Conservation (phyloP, 208 protist species). For the Trypanosomatidae sp. region DNA sequence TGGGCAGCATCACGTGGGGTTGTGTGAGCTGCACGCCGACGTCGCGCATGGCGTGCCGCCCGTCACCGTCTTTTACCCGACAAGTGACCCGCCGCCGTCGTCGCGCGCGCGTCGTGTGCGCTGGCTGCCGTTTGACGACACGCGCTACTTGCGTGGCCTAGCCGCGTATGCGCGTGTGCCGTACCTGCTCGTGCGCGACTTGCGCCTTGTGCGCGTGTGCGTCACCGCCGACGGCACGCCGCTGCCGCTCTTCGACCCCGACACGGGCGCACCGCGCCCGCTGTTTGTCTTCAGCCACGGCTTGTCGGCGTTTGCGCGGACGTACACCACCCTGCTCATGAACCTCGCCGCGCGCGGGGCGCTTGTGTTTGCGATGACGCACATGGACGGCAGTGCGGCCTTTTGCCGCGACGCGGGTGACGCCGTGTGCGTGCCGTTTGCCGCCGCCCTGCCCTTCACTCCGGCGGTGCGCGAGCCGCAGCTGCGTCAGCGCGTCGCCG, state of each 20-base stretch:
- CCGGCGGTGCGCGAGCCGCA: conserved; percentile 29
- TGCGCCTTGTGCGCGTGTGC: conserved; percentile 13
- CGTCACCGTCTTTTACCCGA: conserved; percentile 59
- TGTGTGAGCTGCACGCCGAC: conserved; percentile 16
- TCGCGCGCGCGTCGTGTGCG: too few relatives aligned
- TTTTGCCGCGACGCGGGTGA: conserved; percentile 46
- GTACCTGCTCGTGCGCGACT: conserved; percentile 29
- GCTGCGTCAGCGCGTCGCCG: conserved; percentile 28
- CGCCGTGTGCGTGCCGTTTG: conserved; percentile 9
- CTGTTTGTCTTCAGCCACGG: conserved; percentile 77
- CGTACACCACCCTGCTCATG: conserved; percentile 57
- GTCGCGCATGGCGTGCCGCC: conserved; percentile 17
- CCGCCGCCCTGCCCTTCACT: conserved; percentile 20
- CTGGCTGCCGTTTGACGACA: conserved; percentile 56
- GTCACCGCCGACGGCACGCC: conserved; percentile 8
- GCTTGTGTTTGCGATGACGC: conserved; percentile 48
- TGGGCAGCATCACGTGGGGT: conserved; percentile 29
- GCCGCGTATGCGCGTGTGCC: conserved; percentile 32
- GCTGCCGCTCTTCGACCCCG: conserved; percentile 15
- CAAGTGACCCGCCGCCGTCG: conserved; percentile 6
- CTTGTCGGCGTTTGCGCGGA: conserved; percentile 30
- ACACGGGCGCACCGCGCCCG: conserved; percentile 15
- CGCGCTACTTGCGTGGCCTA: conserved; percentile 36
- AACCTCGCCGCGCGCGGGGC: conserved; percentile 57
- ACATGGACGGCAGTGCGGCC: conserved; percentile 67